These are phyloP conservation scores for Wallacemonas sp. DNA, from an alignment of 208 protist genomes.

Conservation along the genomic window DNA sequence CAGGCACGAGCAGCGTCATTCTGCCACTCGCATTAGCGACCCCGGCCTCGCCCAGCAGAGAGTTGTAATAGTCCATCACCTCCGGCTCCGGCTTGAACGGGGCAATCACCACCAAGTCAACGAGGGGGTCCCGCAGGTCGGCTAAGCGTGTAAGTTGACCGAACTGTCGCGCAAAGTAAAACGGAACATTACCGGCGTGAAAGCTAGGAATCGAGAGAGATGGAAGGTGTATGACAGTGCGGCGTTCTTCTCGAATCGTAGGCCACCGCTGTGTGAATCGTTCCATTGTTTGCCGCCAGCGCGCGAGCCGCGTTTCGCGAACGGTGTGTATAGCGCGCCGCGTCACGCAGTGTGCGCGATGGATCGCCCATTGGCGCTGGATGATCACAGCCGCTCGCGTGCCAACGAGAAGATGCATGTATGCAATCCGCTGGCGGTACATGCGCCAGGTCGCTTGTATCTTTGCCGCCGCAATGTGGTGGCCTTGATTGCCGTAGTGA, in stretches of 20 bases:
- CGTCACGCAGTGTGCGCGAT: conserved; percentile 73
- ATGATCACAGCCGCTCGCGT: conserved; percentile 79
- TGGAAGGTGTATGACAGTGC: conserved; percentile 85
- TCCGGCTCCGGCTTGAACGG: conserved; percentile 79
- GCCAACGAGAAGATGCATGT: conserved; percentile 74
- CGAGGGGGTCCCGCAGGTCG: conserved; percentile 78
- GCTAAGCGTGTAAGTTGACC: conserved; percentile 82
- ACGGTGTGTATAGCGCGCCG: conserved; percentile 61
- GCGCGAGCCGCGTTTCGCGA: conserved; percentile 51
- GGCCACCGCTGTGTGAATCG: conserved; percentile 72
- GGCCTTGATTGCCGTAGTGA: conserved; percentile 52
- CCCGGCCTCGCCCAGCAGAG: conserved; percentile 66
- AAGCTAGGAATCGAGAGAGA: conserved; percentile 83
- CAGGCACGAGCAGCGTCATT: conserved; percentile 79
- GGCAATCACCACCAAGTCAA: conserved; percentile 79
- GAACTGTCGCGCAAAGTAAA: conserved; percentile 73
- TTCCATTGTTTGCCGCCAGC: conserved; percentile 86
- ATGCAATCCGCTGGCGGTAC: conserved; percentile 80
- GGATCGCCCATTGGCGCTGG: conserved; percentile 82
- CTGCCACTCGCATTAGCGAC: conserved; percentile 39
- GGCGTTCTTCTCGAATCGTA: conserved; percentile 45
- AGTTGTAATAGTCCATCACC: conserved; percentile 78
- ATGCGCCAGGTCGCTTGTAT: conserved; percentile 91
- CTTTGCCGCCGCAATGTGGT: conserved; percentile 76
- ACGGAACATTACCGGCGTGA: conserved; percentile 77